Conservation (phyloP, 345 rosid species). For the Eucalyptus guilfoylei region DNA sequence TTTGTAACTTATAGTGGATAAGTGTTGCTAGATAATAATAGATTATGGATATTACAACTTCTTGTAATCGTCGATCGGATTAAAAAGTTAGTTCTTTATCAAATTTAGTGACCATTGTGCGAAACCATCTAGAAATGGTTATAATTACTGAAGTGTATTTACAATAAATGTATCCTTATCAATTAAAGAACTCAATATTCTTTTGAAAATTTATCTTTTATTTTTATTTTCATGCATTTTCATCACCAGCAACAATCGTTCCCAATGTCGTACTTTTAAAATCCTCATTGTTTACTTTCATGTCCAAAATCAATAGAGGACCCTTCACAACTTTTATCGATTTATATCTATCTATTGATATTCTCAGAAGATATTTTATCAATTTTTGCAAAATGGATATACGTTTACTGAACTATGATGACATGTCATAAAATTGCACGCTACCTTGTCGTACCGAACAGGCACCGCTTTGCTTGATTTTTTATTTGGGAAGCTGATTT, state of each 20-base stretch:
- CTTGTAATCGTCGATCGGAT: not conserved
- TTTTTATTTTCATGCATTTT: not conserved
- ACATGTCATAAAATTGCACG: not conserved
- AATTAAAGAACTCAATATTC: not conserved
- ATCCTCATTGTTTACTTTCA: not conserved
- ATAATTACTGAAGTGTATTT: not conserved
- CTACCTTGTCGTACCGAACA: not conserved
- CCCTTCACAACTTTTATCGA: not conserved
- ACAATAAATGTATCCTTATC: not conserved
- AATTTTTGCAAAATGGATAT: not conserved
- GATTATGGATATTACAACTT: not conserved
- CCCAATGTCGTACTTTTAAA: not conserved
- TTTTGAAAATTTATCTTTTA: not conserved
- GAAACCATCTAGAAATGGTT: not conserved
- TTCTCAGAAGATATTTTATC: not conserved
- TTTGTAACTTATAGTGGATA: not conserved
- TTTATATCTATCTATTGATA: not conserved
- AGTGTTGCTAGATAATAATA: not conserved
- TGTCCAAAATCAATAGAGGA: not conserved
- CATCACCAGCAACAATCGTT: not conserved
- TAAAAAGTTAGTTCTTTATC: not conserved
- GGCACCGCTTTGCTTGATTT: not conserved
- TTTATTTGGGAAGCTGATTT: not conserved
- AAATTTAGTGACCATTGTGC: not conserved
- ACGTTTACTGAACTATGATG: not conserved